Conservation (phyloP, 371 early-diverging fungal genomes). For the Mortierella polycephala region DNA sequence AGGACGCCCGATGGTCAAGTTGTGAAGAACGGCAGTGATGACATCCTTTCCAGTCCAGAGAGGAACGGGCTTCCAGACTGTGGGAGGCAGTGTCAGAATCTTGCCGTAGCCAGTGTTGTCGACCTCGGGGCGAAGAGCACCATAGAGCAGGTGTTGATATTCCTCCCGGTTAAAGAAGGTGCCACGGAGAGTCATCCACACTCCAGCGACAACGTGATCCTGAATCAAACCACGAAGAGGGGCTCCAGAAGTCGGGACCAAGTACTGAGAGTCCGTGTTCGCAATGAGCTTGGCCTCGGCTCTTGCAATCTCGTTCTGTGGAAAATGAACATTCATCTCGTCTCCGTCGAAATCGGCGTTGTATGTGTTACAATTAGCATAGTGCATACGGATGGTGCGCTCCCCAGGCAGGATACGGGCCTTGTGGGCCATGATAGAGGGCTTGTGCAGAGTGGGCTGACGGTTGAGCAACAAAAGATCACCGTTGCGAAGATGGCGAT, state of each 20-base stretch:
- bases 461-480: slow-evolving; percentile 99
- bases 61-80: slow-evolving; percentile 87
- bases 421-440: slow-evolving; percentile 99
- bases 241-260: slow-evolving; percentile 97
- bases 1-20: slow-evolving; percentile 82
- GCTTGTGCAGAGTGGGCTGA: slow-evolving; percentile 99
- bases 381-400: slow-evolving; percentile 99
- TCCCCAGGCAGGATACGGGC: slow-evolving; percentile 97
- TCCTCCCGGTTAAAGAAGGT: slow-evolving; percentile 92
- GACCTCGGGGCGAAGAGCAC: slow-evolving; percentile 81
- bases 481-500: slow-evolving; percentile 96
- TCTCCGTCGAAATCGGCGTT: slow-evolving; percentile 99
- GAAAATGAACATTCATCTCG: slow-evolving; percentile 99
- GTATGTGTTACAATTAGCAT: slow-evolving; percentile 97
- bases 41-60: slow-evolving; percentile 99
- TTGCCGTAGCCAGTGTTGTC: slow-evolving; percentile 78
- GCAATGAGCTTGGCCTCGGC: slow-evolving; percentile 97
- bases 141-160: slow-evolving; percentile 95
- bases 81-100: slow-evolving; percentile 85
- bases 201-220: slow-evolving; percentile 99
- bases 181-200: slow-evolving; percentile 92
- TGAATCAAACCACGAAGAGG: slow-evolving; percentile 99
- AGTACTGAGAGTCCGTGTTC: slow-evolving; percentile 97
- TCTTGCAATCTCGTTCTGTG: slow-evolving; percentile 96
- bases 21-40: slow-evolving; percentile 87